A percentile compares a stretch with the other conserved stretches of the same genome.
Evolutionary conservation across 2,329 filamentous ascomycete genomes (phyloP).

Genomic region (Paracoccidioides lutzii): DNA sequence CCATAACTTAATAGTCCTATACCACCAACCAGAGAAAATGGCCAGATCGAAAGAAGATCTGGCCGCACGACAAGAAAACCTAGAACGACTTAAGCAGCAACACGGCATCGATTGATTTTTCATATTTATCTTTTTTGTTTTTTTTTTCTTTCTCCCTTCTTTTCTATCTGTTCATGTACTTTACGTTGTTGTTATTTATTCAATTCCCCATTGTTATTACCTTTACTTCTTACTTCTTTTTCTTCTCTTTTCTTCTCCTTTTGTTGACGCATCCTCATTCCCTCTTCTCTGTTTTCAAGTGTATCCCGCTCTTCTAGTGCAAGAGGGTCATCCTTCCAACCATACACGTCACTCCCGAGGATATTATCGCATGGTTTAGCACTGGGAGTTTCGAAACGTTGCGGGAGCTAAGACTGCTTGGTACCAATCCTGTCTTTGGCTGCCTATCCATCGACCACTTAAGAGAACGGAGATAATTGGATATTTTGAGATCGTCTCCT

Average conservation of each 20-base stretch:
- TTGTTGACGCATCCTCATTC: background rate
- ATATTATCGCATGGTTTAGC: too few species aligned
- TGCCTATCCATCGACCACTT: too few species aligned
- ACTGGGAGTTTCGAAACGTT: too few species aligned
- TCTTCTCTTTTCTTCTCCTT: background rate
- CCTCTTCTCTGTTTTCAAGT: background rate
- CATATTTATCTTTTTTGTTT: background rate
- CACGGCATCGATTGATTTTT: constrained; percentile 86
- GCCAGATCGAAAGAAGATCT: constrained; percentile 83
- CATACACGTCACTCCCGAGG: too few species aligned
- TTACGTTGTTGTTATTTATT: constrained; percentile 11
- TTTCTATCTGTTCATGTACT: constrained; percentile 21
- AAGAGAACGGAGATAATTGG: too few species aligned
- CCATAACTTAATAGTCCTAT: constrained; percentile 44
- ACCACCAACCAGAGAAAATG: constrained; percentile 69
- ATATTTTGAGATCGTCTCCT: too few species aligned
- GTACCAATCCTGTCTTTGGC: too few species aligned
- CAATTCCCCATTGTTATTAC: background rate
- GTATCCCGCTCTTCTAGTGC: background rate
- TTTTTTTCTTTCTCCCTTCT: constrained; percentile 14
- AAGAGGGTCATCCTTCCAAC: too few species aligned
- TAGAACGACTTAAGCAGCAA: constrained; percentile 96
- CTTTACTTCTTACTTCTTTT: background rate
- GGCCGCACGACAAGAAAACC: constrained; percentile 83
- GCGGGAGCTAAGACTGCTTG: too few species aligned